A percentile compares a stretch with the other conserved stretches of the same genome.
Evolutionary conservation across 306 rosid species (phyloP).

Genomic region (Begonia masoniana): DNA sequence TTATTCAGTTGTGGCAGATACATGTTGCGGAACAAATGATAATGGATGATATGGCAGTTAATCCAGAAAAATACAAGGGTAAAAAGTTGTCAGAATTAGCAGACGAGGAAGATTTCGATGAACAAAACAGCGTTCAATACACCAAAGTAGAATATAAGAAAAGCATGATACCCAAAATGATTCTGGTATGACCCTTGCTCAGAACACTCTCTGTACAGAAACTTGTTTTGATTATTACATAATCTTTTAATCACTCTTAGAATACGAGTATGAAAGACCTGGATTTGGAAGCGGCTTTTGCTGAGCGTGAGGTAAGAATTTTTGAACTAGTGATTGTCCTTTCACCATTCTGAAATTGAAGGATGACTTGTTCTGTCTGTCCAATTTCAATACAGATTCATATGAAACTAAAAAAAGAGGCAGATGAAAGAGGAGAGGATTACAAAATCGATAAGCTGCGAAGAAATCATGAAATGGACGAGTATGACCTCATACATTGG

Average conservation of each 20-base stretch:
- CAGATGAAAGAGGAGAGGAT: conserved; percentile 66
- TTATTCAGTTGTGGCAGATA: conserved; percentile 89
- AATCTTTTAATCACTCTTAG: conserved; percentile 32
- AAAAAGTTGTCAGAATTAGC: conserved; percentile 55
- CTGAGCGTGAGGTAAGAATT: conserved; percentile 73
- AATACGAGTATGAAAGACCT: conserved; percentile 89
- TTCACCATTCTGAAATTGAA: conserved; percentile 5
- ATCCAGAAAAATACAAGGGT: conserved; percentile 75
- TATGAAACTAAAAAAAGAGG: conserved; percentile 39
- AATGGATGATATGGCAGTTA: conserved; percentile 58
- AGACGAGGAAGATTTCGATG: conserved; percentile 64
- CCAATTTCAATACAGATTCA: conserved; percentile 27
- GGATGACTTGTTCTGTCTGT: conserved; percentile 3
- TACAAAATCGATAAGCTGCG: conserved; percentile 53
- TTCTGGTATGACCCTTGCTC: conserved; percentile 42
- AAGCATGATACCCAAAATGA: conserved; percentile 41
- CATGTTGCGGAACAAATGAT: conserved; percentile 88
- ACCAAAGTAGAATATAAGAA: conserved; percentile 63
- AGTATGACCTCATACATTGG: conserved; percentile 86
- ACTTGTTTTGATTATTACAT: conserved; percentile 2
- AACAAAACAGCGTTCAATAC: conserved; percentile 54
- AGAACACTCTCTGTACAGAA: conserved; percentile 2
- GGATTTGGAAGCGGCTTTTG: conserved; percentile 72
- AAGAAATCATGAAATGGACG: conserved; percentile 88
- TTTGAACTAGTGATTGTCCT: neutral